These are phyloP conservation scores for Aspergillus costaricaensis DNA, from an alignment of 2,329 filamentous ascomycete species.

Conservation along the genomic window DNA sequence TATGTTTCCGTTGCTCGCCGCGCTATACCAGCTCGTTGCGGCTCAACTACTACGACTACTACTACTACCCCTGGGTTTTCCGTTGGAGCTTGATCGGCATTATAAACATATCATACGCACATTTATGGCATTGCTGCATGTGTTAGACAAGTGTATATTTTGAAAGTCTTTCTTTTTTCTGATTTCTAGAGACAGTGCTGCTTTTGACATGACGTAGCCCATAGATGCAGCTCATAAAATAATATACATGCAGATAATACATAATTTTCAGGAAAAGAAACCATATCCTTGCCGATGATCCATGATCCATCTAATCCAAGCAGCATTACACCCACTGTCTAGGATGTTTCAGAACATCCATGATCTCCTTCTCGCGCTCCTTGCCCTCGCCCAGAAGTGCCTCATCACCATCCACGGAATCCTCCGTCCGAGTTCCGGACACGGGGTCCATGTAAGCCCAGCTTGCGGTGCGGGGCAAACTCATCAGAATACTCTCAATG, in stretches of 20 bases:
- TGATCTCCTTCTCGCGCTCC: constrained; percentile 69
- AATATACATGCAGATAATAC: constrained; percentile 5
- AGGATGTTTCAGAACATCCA: constrained; percentile 68
- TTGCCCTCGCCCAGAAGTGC: constrained; percentile 37
- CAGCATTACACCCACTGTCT: constrained; percentile 59
- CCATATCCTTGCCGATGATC: background rate
- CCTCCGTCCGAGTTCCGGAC: constrained; percentile 46
- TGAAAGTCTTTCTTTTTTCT: background rate
- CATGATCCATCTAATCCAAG: no score
- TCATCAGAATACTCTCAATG: constrained; percentile 97
- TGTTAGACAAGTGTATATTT: constrained; percentile 5
- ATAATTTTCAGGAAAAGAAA: constrained; percentile 4
- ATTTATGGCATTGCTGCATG: background rate
- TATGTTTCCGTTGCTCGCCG: background rate
- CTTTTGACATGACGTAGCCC: background rate
- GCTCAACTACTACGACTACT: background rate
- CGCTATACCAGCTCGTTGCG: background rate
- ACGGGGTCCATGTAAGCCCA: constrained; percentile 91
- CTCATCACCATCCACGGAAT: constrained; percentile 52
- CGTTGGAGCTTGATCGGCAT: background rate
- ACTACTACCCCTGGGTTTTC: background rate
- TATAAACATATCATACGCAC: background rate
- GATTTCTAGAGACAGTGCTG: background rate
- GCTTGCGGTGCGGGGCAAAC: constrained; percentile 83
- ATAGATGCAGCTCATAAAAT: constrained; percentile 6